A percentile compares a stretch with the other conserved stretches of the same genome.
These are phyloP conservation scores for Psidium friedrichsthalianum DNA, from an alignment of 345 rosid species.

Conservation along the genomic window DNA sequence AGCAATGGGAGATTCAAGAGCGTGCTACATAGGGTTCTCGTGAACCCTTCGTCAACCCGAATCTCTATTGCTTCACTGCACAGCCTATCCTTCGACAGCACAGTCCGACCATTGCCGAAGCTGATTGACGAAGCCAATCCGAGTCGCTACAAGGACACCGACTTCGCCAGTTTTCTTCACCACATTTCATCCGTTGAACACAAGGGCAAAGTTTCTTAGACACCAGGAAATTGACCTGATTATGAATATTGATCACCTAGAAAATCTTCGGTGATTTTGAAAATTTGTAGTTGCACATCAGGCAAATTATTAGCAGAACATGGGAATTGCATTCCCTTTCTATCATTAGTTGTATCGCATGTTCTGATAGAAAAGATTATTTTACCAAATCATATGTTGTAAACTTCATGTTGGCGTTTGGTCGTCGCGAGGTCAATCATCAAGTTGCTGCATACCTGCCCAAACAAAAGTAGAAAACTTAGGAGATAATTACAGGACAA, in stretches of 20 bases:
- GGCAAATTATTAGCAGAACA: neutral
- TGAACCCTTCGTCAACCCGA: conserved; percentile 8
- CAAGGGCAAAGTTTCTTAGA: conserved; percentile 19
- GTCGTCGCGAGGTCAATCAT: neutral
- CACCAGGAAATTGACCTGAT: conserved; percentile 8
- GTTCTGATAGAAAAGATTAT: neutral
- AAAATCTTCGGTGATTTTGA: neutral
- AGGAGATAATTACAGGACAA: neutral
- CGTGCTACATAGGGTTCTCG: conserved; percentile 26
- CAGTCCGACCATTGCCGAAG: conserved; percentile 11
- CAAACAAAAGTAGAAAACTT: neutral
- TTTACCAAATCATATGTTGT: neutral
- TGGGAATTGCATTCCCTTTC: neutral
- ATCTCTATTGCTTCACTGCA: conserved; percentile 27
- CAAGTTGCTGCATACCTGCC: neutral
- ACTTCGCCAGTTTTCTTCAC: conserved; percentile 16
- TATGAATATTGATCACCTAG: neutral
- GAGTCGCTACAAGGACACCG: conserved; percentile 20
- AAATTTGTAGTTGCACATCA: neutral
- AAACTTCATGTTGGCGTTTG: neutral
- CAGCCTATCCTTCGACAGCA: conserved; percentile 10
- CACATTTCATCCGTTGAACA: conserved; percentile 9
- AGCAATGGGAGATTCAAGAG: conserved; percentile 34
- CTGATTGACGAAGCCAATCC: conserved; percentile 15
- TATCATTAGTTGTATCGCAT: neutral